These are phyloP conservation scores for Neurospora sp. DNA, from an alignment of 495 filamentous ascomycete genomes.

Conservation along the genomic window DNA sequence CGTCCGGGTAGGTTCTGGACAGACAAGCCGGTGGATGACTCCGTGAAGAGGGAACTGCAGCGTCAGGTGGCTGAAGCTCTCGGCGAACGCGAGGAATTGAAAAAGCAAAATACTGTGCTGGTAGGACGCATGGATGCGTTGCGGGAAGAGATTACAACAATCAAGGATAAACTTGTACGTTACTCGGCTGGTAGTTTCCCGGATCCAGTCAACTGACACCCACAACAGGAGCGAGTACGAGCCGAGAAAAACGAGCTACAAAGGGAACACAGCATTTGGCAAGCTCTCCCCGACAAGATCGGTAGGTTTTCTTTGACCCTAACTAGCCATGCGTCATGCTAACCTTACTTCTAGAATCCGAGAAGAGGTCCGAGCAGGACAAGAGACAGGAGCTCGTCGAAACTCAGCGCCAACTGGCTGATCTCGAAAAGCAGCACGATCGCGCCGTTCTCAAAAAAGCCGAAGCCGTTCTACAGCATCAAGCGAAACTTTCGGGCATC, in stretches of 20 bases:
- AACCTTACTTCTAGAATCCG: slow-evolving; percentile 31
- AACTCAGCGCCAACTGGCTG: slow-evolving; percentile 32
- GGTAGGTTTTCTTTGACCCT: slow-evolving; percentile 35
- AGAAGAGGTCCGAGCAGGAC: slow-evolving; percentile 39
- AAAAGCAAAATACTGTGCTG: slow-evolving; percentile 1
- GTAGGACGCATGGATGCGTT: background rate
- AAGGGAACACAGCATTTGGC: slow-evolving; percentile 47
- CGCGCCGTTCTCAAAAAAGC: slow-evolving; percentile 51
- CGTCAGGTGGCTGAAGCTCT: slow-evolving; percentile 25
- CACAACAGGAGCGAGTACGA: slow-evolving; percentile 20
- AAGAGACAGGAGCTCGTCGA: slow-evolving; percentile 27
- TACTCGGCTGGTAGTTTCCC: background rate
- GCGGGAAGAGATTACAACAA: slow-evolving; percentile 2
- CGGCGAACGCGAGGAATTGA: slow-evolving; percentile 27
- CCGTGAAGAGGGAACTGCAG: slow-evolving; percentile 41
- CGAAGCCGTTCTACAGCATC: slow-evolving; percentile 46
- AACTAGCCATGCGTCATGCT: slow-evolving; percentile 4
- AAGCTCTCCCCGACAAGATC: slow-evolving; percentile 58
- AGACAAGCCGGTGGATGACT: slow-evolving; percentile 58
- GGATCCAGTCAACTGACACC: slow-evolving; percentile 13
- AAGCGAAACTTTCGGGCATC: slow-evolving; percentile 50
- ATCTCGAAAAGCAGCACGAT: slow-evolving; percentile 36
- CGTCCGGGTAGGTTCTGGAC: slow-evolving; percentile 57
- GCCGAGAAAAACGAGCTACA: slow-evolving; percentile 44
- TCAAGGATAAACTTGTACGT: slow-evolving; percentile 24